Evolutionary conservation across 257 asterid genomes (phyloP).

Genomic region (Sherardia arvensis): DNA sequence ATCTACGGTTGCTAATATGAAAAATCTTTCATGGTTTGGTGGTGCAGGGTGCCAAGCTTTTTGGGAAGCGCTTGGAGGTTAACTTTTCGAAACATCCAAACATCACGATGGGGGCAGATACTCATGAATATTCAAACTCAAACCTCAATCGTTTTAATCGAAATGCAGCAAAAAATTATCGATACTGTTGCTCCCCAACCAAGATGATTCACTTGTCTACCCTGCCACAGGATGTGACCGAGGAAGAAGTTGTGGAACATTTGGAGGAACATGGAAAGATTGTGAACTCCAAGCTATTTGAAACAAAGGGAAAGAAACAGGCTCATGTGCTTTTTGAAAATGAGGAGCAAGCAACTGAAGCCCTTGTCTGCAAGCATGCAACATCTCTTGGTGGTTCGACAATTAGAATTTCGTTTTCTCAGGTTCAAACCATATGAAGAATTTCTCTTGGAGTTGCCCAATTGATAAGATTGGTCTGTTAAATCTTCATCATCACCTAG

Average conservation of each 20-base stretch:
- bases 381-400: conserved; percentile 75
- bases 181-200: conserved; percentile 95
- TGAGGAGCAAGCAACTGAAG: conserved; percentile 96
- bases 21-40: conserved; percentile 1
- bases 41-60: conserved; percentile 68
- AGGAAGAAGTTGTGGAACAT: conserved; percentile 63
- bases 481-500: conserved; percentile 7
- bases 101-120: conserved; percentile 82
- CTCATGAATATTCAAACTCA: conserved; percentile 88
- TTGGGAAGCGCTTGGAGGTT: conserved; percentile 93
- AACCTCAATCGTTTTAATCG: conserved; percentile 93
- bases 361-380: conserved; percentile 97
- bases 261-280: conserved; percentile 83
- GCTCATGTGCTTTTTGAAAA: conserved; percentile 82
- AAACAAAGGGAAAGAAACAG: conserved; percentile 94
- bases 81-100: conserved; percentile 75
- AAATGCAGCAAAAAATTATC: conserved; percentile 88
- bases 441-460: conserved; percentile 6
- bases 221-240: conserved; percentile 74
- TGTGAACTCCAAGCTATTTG: conserved; percentile 62
- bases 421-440: conserved; percentile 75
- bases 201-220: conserved; percentile 94
- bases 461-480: conserved; percentile 7
- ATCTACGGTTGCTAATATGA: neutral
- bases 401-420: conserved; percentile 89